Evolutionary conservation across 2,329 filamentous ascomycete genomes (phyloP), one percentile per base, ranked within the genome.

Genomic region (Paecilomyces sp.): DNA sequence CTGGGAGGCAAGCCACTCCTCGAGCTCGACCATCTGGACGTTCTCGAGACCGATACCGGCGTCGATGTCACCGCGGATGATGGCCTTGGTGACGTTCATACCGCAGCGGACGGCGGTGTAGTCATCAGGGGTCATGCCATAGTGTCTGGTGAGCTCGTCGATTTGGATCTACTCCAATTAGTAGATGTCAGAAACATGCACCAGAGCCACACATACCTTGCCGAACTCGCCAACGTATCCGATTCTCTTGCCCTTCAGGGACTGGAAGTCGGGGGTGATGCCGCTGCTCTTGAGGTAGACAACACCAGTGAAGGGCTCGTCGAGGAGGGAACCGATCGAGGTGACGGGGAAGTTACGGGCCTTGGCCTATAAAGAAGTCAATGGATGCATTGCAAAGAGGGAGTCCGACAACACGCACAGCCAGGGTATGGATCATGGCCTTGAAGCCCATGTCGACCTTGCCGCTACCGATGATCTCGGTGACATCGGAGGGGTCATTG

Each of bases 211-310:
- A 61, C 64, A 54, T 62, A 80, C 78, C 73, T 85, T 92, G 75
- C 89, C 89, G 64, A 91, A 91, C 72, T 91, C 89, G 67, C 88
- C 88, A 59, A 91, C 88, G 66, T 91, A 91, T 71, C 89, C 89
- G 71, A 91, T 91, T 25, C 83, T 84, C 78, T 90, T 91, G 66
- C 88, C 88, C 75, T 87, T 88, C 66, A 92, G 83, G 50, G 87
- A 87, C 70, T 81, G 83, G 77, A 92, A 91, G 78, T 91, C 88
- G 54, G 85, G 76, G 31, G 87, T 91, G 75, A 91, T 91, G 59
- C 88, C 88, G 54, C 85, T 88, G 55, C 82, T 80, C 72, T 89
- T 90, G 70, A 91, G 83, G 73, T 91, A 91, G 55, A 91, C 85
- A 57, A 91, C 86, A 15, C 89, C 88, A 0, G 89, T 91, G 76